phyloP scores from a whole-genome alignment of 2,329 filamentous ascomycete genomes.

The Calonectria pseudoreteaudii region DNA sequence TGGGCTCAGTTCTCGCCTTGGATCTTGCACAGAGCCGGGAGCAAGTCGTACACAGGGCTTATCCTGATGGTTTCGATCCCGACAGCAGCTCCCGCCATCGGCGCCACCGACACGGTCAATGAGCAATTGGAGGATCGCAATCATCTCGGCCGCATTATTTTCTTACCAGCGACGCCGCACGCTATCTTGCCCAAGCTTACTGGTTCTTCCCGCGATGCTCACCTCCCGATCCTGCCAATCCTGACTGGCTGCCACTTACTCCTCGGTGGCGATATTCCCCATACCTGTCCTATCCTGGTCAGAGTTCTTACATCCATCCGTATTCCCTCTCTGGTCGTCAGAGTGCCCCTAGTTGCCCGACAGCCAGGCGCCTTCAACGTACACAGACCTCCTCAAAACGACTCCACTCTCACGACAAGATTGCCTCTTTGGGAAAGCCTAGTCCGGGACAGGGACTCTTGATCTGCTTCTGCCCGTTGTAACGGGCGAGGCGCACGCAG shows the following conservation, averaged over 20 bases:
- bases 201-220: background rate
- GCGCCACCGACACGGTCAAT: background rate
- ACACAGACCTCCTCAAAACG: constrained; percentile 31
- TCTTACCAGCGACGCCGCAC: background rate
- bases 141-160: background rate
- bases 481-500: constrained; percentile 31
- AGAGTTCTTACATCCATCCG: constrained; percentile 28
- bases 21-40: constrained; percentile 14
- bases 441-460: constrained; percentile 39
- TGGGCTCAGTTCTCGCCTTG: constrained; percentile 8
- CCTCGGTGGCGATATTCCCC: constrained; percentile 2
- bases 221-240: background rate
- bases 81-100: background rate
- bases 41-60: constrained; percentile 4
- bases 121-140: background rate
- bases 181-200: background rate
- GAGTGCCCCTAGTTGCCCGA: constrained; percentile 34
- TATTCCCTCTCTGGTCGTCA: constrained; percentile 26
- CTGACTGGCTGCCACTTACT: background rate
- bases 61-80: background rate
- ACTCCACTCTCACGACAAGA: constrained; percentile 42
- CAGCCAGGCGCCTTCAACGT: constrained; percentile 32
- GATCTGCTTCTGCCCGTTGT: constrained; percentile 40
- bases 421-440: constrained; percentile 42
- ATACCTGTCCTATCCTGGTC: background rate